Evolutionary conservation across 2,329 filamentous ascomycete genomes (phyloP).

Genomic region (Xylariales sp.): DNA sequence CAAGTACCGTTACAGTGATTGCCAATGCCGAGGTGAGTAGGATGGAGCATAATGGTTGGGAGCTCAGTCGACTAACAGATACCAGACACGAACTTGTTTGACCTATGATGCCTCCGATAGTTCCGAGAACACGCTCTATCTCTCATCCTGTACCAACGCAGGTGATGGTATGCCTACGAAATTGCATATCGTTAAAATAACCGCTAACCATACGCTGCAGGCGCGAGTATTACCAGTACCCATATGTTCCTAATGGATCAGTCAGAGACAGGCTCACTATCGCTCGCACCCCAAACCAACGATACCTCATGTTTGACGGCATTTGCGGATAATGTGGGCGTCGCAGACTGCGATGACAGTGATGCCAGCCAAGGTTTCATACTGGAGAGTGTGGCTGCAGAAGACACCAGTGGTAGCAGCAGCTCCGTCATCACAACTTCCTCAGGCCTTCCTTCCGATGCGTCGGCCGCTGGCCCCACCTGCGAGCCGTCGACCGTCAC

Average conservation of each 20-base stretch:
- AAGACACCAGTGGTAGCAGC: not conserved
- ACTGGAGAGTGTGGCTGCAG: constrained; percentile 11
- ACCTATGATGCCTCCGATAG: constrained; percentile 52
- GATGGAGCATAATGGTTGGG: too few relatives aligned
- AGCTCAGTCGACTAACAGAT: too few relatives aligned
- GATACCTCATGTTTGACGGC: constrained; percentile 41
- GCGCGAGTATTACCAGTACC: constrained; percentile 35
- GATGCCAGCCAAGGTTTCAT: constrained; percentile 39
- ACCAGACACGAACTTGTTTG: constrained; percentile 50
- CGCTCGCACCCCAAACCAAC: constrained; percentile 41
- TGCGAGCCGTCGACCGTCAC: constrained; percentile 5
- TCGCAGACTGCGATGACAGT: constrained; percentile 35
- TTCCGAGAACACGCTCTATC: constrained; percentile 45
- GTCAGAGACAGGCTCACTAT: too few relatives aligned
- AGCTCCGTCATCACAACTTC: not conserved
- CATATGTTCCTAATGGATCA: too few relatives aligned
- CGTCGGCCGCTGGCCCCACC: not conserved
- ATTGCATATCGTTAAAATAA: constrained; percentile 44
- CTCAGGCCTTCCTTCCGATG: too few relatives aligned
- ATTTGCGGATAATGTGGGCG: constrained; percentile 36
- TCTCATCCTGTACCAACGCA: constrained; percentile 60
- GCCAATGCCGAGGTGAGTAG: too few relatives aligned
- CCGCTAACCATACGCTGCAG: constrained; percentile 47
- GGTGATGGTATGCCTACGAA: too few relatives aligned
- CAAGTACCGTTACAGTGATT: too few relatives aligned